These are phyloP conservation scores for Phytophthora pluvialis DNA, from an alignment of 352 stramenopile genomes.

Conservation along the genomic window DNA sequence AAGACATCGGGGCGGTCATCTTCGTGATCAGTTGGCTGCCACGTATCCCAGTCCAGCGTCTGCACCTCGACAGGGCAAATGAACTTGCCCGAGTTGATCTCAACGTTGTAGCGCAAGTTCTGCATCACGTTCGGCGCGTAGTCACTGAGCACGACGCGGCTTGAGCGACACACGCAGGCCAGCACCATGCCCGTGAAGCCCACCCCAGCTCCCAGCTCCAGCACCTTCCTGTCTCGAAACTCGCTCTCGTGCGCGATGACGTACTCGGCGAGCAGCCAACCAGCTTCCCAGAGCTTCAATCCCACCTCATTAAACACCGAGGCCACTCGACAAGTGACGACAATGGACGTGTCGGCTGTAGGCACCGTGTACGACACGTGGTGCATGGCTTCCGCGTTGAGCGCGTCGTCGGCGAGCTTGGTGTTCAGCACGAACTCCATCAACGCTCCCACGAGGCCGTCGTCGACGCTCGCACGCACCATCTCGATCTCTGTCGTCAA, in stretches of 20 bases:
- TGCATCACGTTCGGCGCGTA: constrained; percentile 86
- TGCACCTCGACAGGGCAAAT: constrained; percentile 61
- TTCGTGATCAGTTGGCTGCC: constrained; percentile 44
- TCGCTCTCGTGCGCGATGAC: constrained; percentile 55
- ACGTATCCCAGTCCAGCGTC: constrained; percentile 76
- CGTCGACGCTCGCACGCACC: constrained; percentile 47
- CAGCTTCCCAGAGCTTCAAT: constrained; percentile 85
- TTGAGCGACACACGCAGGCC: constrained; percentile 44
- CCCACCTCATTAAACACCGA: constrained; percentile 86
- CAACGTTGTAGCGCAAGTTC: constrained; percentile 83
- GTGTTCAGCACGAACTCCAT: constrained; percentile 62
- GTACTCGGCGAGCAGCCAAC: constrained; percentile 81
- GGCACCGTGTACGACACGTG: constrained; percentile 72
- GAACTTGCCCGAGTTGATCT: constrained; percentile 64
- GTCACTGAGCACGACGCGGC: constrained; percentile 67
- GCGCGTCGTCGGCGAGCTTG: constrained; percentile 35
- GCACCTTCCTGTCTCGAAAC: constrained; percentile 57
- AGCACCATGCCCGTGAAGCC: constrained; percentile 75
- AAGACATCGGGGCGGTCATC: constrained; percentile 55
- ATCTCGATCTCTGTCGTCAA: constrained; percentile 60
- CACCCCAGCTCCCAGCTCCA: constrained; percentile 79
- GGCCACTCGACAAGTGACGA: constrained; percentile 79
- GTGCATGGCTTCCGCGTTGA: constrained; percentile 69
- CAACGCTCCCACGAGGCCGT: constrained; percentile 59
- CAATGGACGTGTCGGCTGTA: constrained; percentile 10